phyloP scores from a whole-genome alignment of 352 stramenopile genomes.

The Globisporangium okanoganense region DNA sequence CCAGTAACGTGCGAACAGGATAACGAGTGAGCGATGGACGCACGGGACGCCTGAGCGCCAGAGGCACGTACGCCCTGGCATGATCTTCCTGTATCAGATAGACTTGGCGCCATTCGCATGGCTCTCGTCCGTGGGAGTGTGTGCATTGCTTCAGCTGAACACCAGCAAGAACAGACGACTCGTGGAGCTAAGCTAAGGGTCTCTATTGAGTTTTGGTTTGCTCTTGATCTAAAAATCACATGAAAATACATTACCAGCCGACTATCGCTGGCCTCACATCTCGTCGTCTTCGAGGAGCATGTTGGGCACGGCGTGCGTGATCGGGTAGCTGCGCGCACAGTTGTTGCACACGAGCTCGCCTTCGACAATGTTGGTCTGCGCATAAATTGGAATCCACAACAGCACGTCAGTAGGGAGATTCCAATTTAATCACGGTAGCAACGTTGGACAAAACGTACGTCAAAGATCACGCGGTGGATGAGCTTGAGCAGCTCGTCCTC shows the following conservation, averaged over 20 bases:
- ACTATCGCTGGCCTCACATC: slow-evolving; percentile 35
- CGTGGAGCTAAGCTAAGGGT: no score
- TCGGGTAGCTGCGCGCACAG: slow-evolving; percentile 71
- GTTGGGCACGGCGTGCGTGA: slow-evolving; percentile 80
- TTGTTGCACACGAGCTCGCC: slow-evolving; percentile 84
- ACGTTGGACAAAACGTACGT: no score
- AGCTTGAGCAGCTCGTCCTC: slow-evolving; percentile 68
- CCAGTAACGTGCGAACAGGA: background rate
- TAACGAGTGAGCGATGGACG: background rate
- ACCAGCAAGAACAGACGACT: no score
- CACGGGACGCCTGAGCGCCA: background rate
- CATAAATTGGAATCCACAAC: background rate
- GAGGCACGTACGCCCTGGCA: background rate
- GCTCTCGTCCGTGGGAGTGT: no score
- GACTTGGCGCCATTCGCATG: background rate
- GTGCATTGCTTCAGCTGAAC: no score
- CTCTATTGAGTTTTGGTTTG: no score
- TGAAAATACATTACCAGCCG: background rate
- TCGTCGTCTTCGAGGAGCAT: slow-evolving; percentile 87
- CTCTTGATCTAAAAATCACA: background rate
- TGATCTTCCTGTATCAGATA: background rate
- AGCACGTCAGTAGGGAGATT: background rate
- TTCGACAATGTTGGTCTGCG: slow-evolving; percentile 83
- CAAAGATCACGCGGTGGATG: slow-evolving; percentile 79
- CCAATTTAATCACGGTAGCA: no score